phyloP scores from a whole-genome alignment of 106 monocot genomes.

The Apostasia ramifera region DNA sequence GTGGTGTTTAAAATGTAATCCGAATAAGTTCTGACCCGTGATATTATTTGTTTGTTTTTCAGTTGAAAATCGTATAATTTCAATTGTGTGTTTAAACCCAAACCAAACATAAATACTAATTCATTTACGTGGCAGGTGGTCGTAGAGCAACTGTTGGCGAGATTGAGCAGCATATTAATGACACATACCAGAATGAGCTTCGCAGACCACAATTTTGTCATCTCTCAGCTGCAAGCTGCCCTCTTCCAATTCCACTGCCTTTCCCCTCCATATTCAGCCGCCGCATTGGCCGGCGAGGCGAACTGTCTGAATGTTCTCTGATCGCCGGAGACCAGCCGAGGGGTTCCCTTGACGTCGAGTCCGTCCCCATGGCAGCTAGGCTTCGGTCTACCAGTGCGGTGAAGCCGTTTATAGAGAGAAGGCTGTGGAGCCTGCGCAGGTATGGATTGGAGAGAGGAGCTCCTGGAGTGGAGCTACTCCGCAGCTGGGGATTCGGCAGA shows the following conservation, averaged over 20 bases:
- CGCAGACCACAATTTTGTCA: conserved; percentile 37
- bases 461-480: conserved; percentile 43
- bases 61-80: no score
- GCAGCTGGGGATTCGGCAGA: conserved; percentile 64
- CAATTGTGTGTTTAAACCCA: no score
- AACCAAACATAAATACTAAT: not conserved
- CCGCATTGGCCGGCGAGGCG: conserved; percentile 50
- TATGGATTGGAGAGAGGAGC: conserved; percentile 60
- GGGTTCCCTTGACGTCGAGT: conserved; percentile 69
- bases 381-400: conserved; percentile 74
- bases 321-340: conserved; percentile 7
- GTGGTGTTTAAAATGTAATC: not conserved
- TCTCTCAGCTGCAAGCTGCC: conserved; percentile 54
- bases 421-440: conserved; percentile 34
- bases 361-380: conserved; percentile 73
- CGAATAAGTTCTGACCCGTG: not conserved
- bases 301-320: conserved; percentile 13
- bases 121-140: conserved; percentile 13
- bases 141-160: conserved; percentile 49
- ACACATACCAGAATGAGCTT: conserved; percentile 17
- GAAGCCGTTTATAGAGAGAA: conserved; percentile 59
- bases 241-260: conserved; percentile 81
- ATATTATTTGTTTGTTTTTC: not conserved
- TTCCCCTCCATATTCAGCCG: conserved; percentile 78
- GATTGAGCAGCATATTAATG: conserved; percentile 33